These are phyloP conservation scores for Backusella liffmaniae DNA, from an alignment of 192 early-diverging fungal genomes.

Conservation along the genomic window DNA sequence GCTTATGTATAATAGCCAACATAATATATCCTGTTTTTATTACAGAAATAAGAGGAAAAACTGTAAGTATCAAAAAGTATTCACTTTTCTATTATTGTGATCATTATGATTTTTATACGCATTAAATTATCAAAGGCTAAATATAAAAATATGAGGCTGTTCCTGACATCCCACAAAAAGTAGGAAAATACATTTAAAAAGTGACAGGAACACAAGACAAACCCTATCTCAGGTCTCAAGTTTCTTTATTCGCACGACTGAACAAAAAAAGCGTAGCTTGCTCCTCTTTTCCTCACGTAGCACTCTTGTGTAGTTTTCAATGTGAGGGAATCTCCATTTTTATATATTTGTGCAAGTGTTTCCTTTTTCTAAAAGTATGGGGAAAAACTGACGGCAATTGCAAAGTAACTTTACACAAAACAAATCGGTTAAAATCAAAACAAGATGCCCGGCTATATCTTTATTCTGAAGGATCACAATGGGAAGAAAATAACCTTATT, in stretches of 20 bases:
- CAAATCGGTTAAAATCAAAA: neutral
- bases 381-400: neutral
- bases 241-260: neutral
- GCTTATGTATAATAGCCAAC: neutral
- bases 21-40: neutral
- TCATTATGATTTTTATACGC: too few relatives aligned
- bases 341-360: neutral
- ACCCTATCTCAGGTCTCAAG: neutral
- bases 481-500: neutral
- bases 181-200: neutral
- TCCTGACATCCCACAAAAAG: neutral
- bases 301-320: neutral
- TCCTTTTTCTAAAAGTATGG: constrained; percentile 3
- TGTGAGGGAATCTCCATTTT: neutral
- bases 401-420: neutral
- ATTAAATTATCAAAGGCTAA: neutral
- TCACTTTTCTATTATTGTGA: too few relatives aligned
- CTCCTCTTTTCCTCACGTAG: neutral
- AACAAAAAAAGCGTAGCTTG: neutral
- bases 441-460: neutral
- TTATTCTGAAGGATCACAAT: neutral
- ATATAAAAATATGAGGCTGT: neutral
- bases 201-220: neutral
- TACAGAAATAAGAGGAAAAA: neutral
- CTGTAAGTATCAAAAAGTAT: neutral